These are phyloP conservation scores for Aphanomyces invadans DNA, from an alignment of 352 stramenopile species.

Conservation along the genomic window DNA sequence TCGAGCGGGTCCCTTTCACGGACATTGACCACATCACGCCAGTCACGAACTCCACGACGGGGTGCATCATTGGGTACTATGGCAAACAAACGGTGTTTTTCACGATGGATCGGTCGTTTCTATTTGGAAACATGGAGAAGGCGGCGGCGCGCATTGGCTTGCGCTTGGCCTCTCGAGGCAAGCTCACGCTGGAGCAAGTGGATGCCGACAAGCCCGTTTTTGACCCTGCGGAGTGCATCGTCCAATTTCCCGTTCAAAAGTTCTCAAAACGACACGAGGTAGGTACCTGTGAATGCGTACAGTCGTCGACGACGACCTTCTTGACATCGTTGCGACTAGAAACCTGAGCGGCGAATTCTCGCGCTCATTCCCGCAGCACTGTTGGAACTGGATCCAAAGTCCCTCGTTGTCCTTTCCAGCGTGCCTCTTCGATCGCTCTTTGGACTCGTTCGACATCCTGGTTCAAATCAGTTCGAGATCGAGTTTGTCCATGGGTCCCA, in stretches of 20 bases:
- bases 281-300: too few relatives aligned
- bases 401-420: slow-evolving; percentile 44
- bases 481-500: slow-evolving; percentile 57
- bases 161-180: slow-evolving; percentile 31
- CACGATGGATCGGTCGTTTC: slow-evolving; percentile 41
- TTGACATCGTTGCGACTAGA: too few relatives aligned
- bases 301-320: slow-evolving; percentile 48
- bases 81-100: slow-evolving; percentile 68
- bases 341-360: slow-evolving; percentile 41
- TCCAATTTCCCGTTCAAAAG: slow-evolving; percentile 66
- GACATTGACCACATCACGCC: slow-evolving; percentile 69
- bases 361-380: slow-evolving; percentile 64
- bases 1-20: slow-evolving; percentile 64
- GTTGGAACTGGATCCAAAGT: slow-evolving; percentile 48
- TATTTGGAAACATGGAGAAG: slow-evolving; percentile 47
- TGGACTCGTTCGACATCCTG: slow-evolving; percentile 49
- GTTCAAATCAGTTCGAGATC: slow-evolving; percentile 54
- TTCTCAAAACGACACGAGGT: slow-evolving; percentile 21
- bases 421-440: slow-evolving; percentile 63
- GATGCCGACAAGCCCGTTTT: slow-evolving; percentile 48
- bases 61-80: slow-evolving; percentile 56
- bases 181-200: slow-evolving; percentile 37
- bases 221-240: slow-evolving; percentile 46
- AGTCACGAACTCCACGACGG: slow-evolving; percentile 46
- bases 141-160: slow-evolving; percentile 49